These are phyloP conservation scores for Diplotaxis tenuifolia DNA, from an alignment of 345 rosid genomes.

Conservation along the genomic window DNA sequence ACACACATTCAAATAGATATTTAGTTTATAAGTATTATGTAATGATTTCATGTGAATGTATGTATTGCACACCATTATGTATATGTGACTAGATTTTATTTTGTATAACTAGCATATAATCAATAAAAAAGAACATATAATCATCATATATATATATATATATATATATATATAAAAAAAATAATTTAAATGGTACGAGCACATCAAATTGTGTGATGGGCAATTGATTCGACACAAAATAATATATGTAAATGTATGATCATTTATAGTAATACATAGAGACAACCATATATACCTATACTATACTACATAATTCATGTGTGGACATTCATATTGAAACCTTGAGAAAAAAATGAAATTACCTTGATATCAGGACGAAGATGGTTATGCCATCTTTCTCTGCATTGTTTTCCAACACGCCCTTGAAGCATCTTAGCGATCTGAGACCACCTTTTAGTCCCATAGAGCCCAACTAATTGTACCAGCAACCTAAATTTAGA, in stretches of 20 bases:
- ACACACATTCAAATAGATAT: too few relatives aligned
- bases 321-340: background rate
- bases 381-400: constrained; percentile 99
- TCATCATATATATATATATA: background rate
- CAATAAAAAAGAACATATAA: background rate
- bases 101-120: background rate
- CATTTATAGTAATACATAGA: background rate
- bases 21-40: too few relatives aligned
- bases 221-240: background rate
- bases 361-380: constrained; percentile 93
- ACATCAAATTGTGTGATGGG: background rate
- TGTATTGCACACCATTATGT: background rate
- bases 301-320: background rate
- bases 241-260: background rate
- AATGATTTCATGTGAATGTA: too few relatives aligned
- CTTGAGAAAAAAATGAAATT: background rate
- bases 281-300: background rate
- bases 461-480: constrained; percentile 60
- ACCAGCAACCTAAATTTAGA: constrained; percentile 47
- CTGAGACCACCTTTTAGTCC: constrained; percentile 80
- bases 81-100: background rate
- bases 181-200: too few relatives aligned
- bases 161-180: background rate
- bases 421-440: constrained; percentile 83
- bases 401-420: constrained; percentile 89